phyloP scores from a whole-genome alignment of 805 yeast genomes.

The Candida piceae region DNA sequence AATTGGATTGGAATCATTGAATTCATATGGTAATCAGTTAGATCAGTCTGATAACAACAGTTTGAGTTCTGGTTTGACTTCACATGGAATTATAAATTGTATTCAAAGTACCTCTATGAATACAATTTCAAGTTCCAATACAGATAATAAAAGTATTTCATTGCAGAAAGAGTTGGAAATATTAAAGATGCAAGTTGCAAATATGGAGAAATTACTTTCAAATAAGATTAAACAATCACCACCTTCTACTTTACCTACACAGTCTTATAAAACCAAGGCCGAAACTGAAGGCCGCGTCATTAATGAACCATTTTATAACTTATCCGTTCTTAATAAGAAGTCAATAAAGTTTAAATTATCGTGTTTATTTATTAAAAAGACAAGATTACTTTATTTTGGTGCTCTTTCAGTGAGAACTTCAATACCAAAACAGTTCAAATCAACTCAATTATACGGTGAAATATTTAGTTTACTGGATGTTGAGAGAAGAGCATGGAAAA shows the following conservation, averaged over 20 bases:
- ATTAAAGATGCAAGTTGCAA: slow-evolving; percentile 7
- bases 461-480: slow-evolving; percentile 1
- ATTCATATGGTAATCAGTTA: too few species aligned
- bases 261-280: not conserved
- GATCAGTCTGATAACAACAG: too few species aligned
- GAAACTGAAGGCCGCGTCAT: too few species aligned
- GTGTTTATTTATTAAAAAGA: slow-evolving; percentile 9
- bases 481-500: slow-evolving; percentile 16
- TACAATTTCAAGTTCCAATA: too few species aligned
- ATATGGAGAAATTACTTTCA: slow-evolving; percentile 7
- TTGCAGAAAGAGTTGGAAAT: slow-evolving; percentile 9
- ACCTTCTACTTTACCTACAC: not conserved
- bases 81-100: too few species aligned
- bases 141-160: slow-evolving; percentile 1
- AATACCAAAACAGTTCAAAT: slow-evolving; percentile 2
- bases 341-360: slow-evolving; percentile 7
- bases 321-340: slow-evolving; percentile 5
- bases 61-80: too few species aligned
- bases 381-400: slow-evolving; percentile 12
- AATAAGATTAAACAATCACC: not conserved
- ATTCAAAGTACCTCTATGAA: too few species aligned
- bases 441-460: not conserved
- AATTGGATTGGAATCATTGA: too few species aligned
- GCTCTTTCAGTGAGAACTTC: slow-evolving; percentile 9
- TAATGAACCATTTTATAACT: too few species aligned